These are phyloP conservation scores for Fusarium kyushuense DNA, from an alignment of 2,329 filamentous ascomycete species.

Conservation along the genomic window DNA sequence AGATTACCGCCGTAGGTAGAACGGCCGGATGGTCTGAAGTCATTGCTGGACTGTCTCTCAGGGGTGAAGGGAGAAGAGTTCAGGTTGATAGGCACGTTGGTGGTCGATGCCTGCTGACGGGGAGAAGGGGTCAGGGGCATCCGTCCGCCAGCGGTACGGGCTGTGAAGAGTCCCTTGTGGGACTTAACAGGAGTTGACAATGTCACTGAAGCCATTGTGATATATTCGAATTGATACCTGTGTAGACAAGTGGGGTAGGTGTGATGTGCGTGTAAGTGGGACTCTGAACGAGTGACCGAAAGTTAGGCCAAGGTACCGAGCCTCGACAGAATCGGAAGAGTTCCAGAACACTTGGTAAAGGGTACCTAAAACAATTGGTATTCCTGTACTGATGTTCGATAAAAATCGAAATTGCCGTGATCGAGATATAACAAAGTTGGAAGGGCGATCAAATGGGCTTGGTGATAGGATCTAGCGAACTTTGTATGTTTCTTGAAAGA, in stretches of 20 bases:
- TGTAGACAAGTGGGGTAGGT: constrained; percentile 20
- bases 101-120: constrained; percentile 69
- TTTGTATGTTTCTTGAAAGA: constrained; percentile 49
- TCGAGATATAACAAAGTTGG: constrained; percentile 58
- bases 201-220: constrained; percentile 81
- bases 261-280: constrained; percentile 40
- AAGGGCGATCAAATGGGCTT: constrained; percentile 61
- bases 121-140: constrained; percentile 96
- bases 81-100: constrained; percentile 63
- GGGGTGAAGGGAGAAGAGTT: constrained; percentile 84
- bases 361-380: constrained; percentile 67
- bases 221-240: constrained; percentile 37
- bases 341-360: constrained; percentile 71
- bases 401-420: constrained; percentile 59
- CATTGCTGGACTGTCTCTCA: constrained; percentile 66
- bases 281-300: constrained; percentile 61
- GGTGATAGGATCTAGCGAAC: constrained; percentile 64
- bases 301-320: constrained; percentile 57
- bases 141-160: constrained; percentile 92
- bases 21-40: constrained; percentile 68
- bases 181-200: constrained; percentile 95
- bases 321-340: constrained; percentile 61
- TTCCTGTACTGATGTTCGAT: constrained; percentile 60
- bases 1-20: constrained; percentile 86
- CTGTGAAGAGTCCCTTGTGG: constrained; percentile 91